These are phyloP conservation scores for Camellia japonica DNA, from an alignment of 148 eudicot species.

Conservation along the genomic window DNA sequence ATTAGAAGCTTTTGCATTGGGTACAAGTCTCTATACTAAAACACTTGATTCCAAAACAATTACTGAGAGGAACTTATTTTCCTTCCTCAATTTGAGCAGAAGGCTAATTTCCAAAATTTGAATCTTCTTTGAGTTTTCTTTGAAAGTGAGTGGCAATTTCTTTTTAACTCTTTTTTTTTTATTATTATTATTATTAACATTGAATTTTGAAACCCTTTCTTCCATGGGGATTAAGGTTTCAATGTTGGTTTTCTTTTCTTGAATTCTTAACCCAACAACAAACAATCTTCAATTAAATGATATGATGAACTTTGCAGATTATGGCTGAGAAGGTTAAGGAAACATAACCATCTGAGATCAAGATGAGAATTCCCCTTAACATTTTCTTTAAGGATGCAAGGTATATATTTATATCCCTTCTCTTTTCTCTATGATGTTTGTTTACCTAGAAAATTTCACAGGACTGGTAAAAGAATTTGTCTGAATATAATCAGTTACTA, in stretches of 20 bases:
- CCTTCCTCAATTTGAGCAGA: not conserved
- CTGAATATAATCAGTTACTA: not conserved
- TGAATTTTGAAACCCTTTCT: not conserved
- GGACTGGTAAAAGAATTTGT: not conserved
- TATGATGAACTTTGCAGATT: not conserved
- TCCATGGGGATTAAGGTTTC: not conserved
- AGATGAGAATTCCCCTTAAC: slow-evolving; percentile 37
- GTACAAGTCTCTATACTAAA: not conserved
- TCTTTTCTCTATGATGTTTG: not conserved
- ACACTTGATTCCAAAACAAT: not conserved
- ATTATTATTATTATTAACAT: not conserved
- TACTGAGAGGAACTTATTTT: not conserved
- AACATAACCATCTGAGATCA: slow-evolving; percentile 27
- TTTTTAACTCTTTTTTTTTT: not conserved
- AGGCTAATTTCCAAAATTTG: not conserved
- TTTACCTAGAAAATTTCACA: not conserved
- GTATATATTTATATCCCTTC: slow-evolving; percentile 20
- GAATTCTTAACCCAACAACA: not conserved
- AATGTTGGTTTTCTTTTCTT: not conserved
- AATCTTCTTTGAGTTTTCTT: not conserved
- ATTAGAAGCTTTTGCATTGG: not conserved
- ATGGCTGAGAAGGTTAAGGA: slow-evolving; percentile 48
- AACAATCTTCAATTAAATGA: not conserved
- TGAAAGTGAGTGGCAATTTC: not conserved
- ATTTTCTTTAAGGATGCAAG: slow-evolving; percentile 51